Conservation (phyloP, 163 green algal genomes). For the Scenedesmus sp. region DNA sequence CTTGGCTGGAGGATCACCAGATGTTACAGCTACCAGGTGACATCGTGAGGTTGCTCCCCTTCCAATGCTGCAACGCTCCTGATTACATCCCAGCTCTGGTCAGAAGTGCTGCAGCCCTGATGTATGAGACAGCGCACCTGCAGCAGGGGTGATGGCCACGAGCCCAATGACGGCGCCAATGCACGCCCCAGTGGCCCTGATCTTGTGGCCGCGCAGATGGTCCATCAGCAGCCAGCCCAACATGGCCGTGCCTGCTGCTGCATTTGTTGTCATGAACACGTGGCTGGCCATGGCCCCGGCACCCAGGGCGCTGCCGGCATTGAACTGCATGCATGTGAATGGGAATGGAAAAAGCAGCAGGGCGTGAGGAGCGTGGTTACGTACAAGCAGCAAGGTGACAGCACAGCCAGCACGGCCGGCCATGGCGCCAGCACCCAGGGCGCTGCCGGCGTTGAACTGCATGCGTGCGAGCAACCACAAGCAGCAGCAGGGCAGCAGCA, state of each 20-base stretch:
- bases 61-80: too few relatives aligned
- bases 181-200: constrained; percentile 38
- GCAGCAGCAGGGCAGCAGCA: too few relatives aligned
- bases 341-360: too few relatives aligned
- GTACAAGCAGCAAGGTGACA: neutral
- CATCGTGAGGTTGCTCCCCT: too few relatives aligned
- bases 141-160: constrained; percentile 32
- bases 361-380: too few relatives aligned
- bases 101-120: neutral
- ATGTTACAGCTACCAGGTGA: too few relatives aligned
- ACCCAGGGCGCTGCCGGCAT: constrained; percentile 35
- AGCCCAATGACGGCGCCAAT: constrained; percentile 41
- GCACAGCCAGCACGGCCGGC: neutral
- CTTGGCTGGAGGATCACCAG: too few relatives aligned
- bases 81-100: neutral
- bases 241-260: constrained; percentile 36
- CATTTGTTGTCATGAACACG: constrained; percentile 36
- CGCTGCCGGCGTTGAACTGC: constrained; percentile 46
- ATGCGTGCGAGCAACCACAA: neutral
- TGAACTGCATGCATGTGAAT: constrained; percentile 19
- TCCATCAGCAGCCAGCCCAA: constrained; percentile 41
- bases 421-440: constrained; percentile 13
- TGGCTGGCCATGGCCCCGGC: neutral
- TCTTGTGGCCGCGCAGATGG: constrained; percentile 25
- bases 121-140: neutral